phyloP scores from a whole-genome alignment of 129 eudicot species.

The sunflower (Helianthus annuus) region DNA sequence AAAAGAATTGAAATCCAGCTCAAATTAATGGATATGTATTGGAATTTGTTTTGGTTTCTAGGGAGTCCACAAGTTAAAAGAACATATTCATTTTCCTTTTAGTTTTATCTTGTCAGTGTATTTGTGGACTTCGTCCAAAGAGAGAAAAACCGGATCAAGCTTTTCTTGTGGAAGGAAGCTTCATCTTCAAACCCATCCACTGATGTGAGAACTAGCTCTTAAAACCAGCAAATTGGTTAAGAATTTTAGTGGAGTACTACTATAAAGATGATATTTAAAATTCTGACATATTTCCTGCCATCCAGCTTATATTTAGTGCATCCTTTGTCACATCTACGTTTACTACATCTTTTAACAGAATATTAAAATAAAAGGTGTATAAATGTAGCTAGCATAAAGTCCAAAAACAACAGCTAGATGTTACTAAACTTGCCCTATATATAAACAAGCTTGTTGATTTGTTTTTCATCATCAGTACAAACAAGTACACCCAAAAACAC shows the following conservation, averaged over 20 bases:
- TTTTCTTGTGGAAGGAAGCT: not conserved
- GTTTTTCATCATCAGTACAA: not conserved
- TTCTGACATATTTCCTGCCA: not conserved
- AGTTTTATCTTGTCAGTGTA: too few relatives aligned
- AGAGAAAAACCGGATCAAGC: not conserved
- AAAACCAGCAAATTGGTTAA: not conserved
- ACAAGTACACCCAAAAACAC: not conserved
- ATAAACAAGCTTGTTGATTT: not conserved
- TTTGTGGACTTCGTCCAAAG: not conserved
- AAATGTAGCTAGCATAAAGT: not conserved
- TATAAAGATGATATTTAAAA: not conserved
- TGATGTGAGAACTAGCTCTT: not conserved
- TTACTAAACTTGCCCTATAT: conserved; percentile 11
- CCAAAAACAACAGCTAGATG: not conserved
- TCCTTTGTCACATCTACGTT: conserved; percentile 7
- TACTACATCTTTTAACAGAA: not conserved
- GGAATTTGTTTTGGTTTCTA: too few relatives aligned
- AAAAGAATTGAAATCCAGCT: too few relatives aligned
- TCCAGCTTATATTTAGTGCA: not conserved
- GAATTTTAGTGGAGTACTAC: not conserved
- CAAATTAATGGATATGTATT: too few relatives aligned
- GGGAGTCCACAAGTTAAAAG: too few relatives aligned
- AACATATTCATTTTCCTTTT: too few relatives aligned
- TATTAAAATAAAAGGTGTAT: not conserved
- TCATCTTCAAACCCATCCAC: not conserved